A percentile compares a stretch with the other conserved stretches of the same genome.
phyloP scores from a whole-genome alignment of 1,284 basidiomycete genomes.

The Kalmanozyma brasiliensis region DNA sequence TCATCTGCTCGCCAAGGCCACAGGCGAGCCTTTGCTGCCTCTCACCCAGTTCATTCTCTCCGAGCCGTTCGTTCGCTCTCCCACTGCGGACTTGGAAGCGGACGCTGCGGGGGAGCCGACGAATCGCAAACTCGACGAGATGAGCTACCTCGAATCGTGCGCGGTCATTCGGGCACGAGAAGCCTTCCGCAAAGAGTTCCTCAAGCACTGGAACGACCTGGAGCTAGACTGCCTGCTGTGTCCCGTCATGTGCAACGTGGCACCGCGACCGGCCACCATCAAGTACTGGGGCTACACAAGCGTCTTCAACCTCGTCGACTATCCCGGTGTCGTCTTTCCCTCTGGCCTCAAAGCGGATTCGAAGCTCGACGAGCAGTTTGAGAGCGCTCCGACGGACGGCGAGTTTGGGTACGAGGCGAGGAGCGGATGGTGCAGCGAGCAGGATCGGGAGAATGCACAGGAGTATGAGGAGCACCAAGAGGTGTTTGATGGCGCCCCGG shows the following conservation, averaged over 20 bases:
- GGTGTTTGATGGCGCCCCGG: constrained; percentile 47
- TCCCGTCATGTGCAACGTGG: constrained; percentile 28
- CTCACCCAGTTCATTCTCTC: constrained; percentile 45
- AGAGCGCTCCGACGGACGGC: background rate
- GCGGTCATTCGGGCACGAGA: constrained; percentile 17
- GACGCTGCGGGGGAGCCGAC: background rate
- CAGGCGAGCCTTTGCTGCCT: constrained; percentile 44
- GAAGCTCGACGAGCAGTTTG: constrained; percentile 17
- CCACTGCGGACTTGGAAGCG: constrained; percentile 10
- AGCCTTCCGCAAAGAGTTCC: constrained; percentile 27
- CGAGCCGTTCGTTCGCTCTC: constrained; percentile 27
- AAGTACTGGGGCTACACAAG: constrained; percentile 53
- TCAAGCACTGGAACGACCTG: constrained; percentile 30
- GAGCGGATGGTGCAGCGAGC: constrained; percentile 14
- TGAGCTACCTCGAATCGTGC: constrained; percentile 34
- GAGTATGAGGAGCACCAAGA: constrained; percentile 40
- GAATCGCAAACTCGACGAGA: constrained; percentile 19
- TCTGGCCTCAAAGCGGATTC: constrained; percentile 26
- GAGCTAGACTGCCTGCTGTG: constrained; percentile 45
- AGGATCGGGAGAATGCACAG: constrained; percentile 20
- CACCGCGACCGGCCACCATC: constrained; percentile 44
- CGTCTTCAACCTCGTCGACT: constrained; percentile 53
- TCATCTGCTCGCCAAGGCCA: constrained; percentile 28
- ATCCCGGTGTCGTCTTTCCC: constrained; percentile 48
- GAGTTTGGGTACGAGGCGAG: constrained; percentile 14